Conservation (phyloP, 176 grass and related monocot species). For the Dactylis glomerata region DNA sequence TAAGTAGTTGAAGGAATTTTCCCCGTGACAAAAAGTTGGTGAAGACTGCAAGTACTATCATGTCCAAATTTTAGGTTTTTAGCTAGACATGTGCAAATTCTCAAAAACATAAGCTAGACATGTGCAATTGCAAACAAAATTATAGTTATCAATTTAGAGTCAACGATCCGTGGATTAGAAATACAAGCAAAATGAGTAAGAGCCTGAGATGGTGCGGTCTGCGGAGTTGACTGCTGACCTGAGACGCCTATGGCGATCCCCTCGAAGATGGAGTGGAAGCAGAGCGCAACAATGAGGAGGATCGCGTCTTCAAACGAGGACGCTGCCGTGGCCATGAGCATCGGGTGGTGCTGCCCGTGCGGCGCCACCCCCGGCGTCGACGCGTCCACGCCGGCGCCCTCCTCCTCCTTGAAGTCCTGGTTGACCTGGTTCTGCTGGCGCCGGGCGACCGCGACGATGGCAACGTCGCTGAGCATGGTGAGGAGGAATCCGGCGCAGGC, state of each 20-base stretch:
- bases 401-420: slow-evolving; percentile 5
- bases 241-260: slow-evolving; percentile 79
- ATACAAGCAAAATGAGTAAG: not conserved
- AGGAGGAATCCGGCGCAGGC: slow-evolving; percentile 61
- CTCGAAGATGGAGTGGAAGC: slow-evolving; percentile 91
- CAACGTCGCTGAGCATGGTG: slow-evolving; percentile 71
- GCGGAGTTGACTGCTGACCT: slow-evolving; percentile 20
- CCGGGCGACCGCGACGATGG: slow-evolving; percentile 30
- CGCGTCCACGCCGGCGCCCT: not conserved
- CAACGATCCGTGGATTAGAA: too few relatives aligned
- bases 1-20: too few relatives aligned
- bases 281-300: slow-evolving; percentile 76
- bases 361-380: not conserved
- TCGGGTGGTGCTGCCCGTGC: not conserved
- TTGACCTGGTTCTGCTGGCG: not conserved
- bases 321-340: slow-evolving; percentile 32
- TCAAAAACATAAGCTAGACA: too few relatives aligned
- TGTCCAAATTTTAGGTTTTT: too few relatives aligned
- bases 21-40: too few relatives aligned
- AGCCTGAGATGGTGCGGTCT: too few relatives aligned
- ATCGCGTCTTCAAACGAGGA: slow-evolving; percentile 57
- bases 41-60: too few relatives aligned
- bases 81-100: too few relatives aligned
- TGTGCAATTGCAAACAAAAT: too few relatives aligned
- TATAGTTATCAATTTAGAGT: too few relatives aligned